Conservation (phyloP, 192 early-diverging fungal species). For the Podila clonocystis region DNA sequence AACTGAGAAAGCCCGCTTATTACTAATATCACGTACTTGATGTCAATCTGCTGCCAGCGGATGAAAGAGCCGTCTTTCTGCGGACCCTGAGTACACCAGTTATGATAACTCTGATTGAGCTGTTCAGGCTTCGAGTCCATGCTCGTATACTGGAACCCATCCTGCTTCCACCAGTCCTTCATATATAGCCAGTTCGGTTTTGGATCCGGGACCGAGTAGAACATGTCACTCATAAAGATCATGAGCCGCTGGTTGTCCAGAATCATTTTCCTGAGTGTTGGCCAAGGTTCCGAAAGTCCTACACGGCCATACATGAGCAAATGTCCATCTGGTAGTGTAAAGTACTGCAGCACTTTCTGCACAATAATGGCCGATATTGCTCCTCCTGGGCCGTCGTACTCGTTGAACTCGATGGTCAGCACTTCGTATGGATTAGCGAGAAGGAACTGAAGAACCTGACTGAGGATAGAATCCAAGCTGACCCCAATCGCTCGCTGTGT, state of each 20-base stretch:
- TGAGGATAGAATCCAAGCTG: slow-evolving; percentile 34
- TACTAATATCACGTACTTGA: slow-evolving; percentile 38
- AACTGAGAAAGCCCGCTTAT: neutral
- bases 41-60: slow-evolving; percentile 53
- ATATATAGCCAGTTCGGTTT: slow-evolving; percentile 41
- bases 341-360: slow-evolving; percentile 39
- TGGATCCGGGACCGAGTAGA: slow-evolving; percentile 19
- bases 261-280: slow-evolving; percentile 52
- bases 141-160: slow-evolving; percentile 36
- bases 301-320: slow-evolving; percentile 20
- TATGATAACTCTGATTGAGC: slow-evolving; percentile 35
- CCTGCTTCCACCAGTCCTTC: slow-evolving; percentile 36
- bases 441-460: slow-evolving; percentile 38
- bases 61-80: slow-evolving; percentile 25
- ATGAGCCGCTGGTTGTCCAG: slow-evolving; percentile 44
- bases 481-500: slow-evolving; percentile 24
- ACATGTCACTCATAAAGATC: slow-evolving; percentile 40
- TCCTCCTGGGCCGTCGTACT: slow-evolving; percentile 26
- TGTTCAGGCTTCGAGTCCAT: slow-evolving; percentile 11
- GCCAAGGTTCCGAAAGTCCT: slow-evolving; percentile 12
- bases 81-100: slow-evolving; percentile 23
- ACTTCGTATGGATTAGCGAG: slow-evolving; percentile 51
- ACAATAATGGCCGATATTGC: slow-evolving; percentile 13
- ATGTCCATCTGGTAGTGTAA: slow-evolving; percentile 24
- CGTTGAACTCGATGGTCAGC: slow-evolving; percentile 50